Conservation (phyloP, 192 early-diverging fungal genomes). For the Coemansia erecta region DNA sequence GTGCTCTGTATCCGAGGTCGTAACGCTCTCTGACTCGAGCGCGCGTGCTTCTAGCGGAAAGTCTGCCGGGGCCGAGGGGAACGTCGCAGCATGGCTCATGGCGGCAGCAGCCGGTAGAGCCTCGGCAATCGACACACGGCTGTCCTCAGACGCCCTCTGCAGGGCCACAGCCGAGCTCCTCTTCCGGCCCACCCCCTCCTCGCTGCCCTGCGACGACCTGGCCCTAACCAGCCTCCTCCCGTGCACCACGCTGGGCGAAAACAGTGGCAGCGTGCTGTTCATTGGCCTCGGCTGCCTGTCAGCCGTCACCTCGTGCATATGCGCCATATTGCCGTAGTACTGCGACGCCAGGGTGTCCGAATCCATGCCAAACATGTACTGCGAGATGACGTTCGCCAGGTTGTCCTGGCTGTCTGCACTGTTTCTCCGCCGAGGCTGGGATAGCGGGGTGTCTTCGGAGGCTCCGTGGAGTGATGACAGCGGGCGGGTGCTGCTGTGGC, state of each 20-base stretch:
- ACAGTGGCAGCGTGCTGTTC: constrained; percentile 52
- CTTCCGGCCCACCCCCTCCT: background rate
- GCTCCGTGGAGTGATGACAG: background rate
- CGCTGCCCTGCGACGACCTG: constrained; percentile 27
- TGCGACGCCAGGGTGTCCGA: constrained; percentile 29
- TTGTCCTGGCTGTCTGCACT: constrained; percentile 7
- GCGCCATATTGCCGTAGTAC: constrained; percentile 49
- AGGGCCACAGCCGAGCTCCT: background rate
- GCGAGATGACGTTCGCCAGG: constrained; percentile 31
- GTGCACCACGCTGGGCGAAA: constrained; percentile 45
- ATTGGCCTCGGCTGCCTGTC: constrained; percentile 40
- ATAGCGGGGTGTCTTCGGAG: constrained; percentile 1
- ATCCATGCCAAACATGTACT: constrained; percentile 44
- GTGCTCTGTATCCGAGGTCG: background rate
- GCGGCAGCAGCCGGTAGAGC: background rate
- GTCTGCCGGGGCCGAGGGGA: no score
- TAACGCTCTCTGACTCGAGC: background rate
- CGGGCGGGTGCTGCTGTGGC: background rate
- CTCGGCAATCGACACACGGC: background rate
- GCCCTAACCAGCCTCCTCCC: constrained; percentile 12
- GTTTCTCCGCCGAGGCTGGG: background rate
- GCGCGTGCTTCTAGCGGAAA: no score
- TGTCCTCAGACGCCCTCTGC: background rate
- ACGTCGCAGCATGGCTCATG: no score
- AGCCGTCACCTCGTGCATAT: constrained; percentile 13